Base-by-base conservation (phyloP, 164 flowering plant species). In the Vitis riparia region DNA sequence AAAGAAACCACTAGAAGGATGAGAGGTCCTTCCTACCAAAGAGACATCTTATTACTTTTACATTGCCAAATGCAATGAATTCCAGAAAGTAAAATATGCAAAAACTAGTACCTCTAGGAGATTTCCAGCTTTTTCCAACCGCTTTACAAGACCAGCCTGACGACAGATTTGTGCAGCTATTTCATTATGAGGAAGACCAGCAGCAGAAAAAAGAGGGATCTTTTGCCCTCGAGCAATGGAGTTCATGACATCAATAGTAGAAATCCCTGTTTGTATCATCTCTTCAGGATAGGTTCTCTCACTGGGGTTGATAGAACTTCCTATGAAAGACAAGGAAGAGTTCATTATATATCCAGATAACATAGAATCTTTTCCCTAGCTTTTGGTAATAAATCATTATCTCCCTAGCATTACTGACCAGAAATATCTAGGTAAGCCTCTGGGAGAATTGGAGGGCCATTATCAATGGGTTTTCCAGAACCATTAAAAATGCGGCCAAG, bases 151-250 rank as follows among this genome's bases (percentile, higher is more conserved):
- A 79, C 99, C 98, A 80, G 97, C 98, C 68, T 93, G 98, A 62
- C 98, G 95, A 86, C 99, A 96, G 58, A 96, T 92, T 75, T 96
- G 98, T 59, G 99, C 98, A 61, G 99, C 98, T 57, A 93, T 93
- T 84, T 96, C 97, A 87, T 93, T 96, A 77, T 96, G 99, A 9
- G 99, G 98, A 76, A 93, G 97, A 85, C 98, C 99, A 72, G 99
- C 99, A 72, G 99, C 99, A 71, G 99, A 96, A 68, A 95, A 96
- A 53, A 96, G 97, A 73, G 99, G 99, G 63, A 96, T 96, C 79
- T 96, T 96, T 71, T 96, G 98, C 65, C 98, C 98, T 77, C 98
- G 82, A 77, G 99, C 98, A 79, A 96, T 93, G 51, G 99, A 96
- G 59, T 96, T 96, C 99, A 96, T 96, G 70, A 96, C 98, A 81